A percentile compares a stretch with the other conserved stretches of the same genome.
phyloP scores from a whole-genome alignment of 495 filamentous ascomycete species.

The Aspergillus incahuasiensis region DNA sequence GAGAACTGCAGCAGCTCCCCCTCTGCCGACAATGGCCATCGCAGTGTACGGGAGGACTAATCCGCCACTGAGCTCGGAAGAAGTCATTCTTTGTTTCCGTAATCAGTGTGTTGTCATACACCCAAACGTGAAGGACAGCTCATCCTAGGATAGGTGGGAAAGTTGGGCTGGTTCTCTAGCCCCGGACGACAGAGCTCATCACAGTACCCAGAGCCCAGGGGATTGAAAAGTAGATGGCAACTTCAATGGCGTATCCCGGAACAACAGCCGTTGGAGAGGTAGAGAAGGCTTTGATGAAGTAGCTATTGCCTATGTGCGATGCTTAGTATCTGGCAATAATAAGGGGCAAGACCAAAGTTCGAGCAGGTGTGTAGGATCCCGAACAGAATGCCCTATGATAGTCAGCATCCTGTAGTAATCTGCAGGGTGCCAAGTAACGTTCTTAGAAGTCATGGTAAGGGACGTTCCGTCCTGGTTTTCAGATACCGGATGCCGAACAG shows the following conservation, averaged over 20 bases:
- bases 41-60: conserved; percentile 26
- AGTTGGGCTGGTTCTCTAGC: conserved; percentile 35
- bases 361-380: conserved; percentile 40
- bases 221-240: conserved; percentile 41
- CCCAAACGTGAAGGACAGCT: conserved; percentile 6
- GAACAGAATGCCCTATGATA: conserved; percentile 34
- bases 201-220: conserved; percentile 42
- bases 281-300: conserved; percentile 45
- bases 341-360: conserved; percentile 35
- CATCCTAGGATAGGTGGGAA: conserved; percentile 42
- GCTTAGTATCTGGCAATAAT: conserved; percentile 6
- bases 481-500: conserved; percentile 34
- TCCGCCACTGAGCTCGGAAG: conserved; percentile 20
- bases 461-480: conserved; percentile 46
- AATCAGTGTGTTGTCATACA: too few species aligned
- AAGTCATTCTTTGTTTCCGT: conserved; percentile 19
- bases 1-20: conserved; percentile 25
- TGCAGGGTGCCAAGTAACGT: conserved; percentile 22
- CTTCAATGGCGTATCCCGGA: conserved; percentile 43
- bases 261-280: conserved; percentile 35
- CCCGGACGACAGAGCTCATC: conserved; percentile 36
- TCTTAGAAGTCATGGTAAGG: conserved; percentile 47
- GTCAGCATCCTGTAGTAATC: background rate
- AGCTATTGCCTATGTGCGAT: conserved; percentile 39
- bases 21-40: conserved; percentile 24